Evolutionary conservation across 352 stramenopile genomes (phyloP), one percentile per base, ranked within the genome.

Genomic region (Globisporangium paddicum): DNA sequence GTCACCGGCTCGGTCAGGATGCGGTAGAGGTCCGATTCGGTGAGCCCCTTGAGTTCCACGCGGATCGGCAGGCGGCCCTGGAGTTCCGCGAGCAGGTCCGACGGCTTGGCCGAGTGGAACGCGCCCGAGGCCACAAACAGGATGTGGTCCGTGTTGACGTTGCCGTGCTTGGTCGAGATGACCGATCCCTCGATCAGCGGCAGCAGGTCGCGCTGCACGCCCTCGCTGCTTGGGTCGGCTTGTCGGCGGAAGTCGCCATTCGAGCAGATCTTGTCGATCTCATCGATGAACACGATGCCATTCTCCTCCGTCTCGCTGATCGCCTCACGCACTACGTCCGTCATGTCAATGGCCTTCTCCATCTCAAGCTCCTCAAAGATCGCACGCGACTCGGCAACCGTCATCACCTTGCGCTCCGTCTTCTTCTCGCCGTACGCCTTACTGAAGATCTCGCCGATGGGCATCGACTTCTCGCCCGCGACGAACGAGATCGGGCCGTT

Each of bases 191-290:
- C 98, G 62, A 99, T 98, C 21, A 99, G 76, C 42, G 98, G 97
- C 53, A 99, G 78, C 58, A 99, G 64, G 63, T 99, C 98, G 56
- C 97, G 93, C 79, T 99, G 97, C 38, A 99, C 98, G 37, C 98
- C 97, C 68, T 99, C 97, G 46, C 95, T 97, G 69, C 92, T 98
- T 7, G 97, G 97, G 71, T 99, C 97, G 0, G 96, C 95, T 14
- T 89, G 87, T 45, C 90, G 79, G 56, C 90, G 79, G 69, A 95
- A 97, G 68, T 98, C 95, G 60, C 91, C 93, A 30, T 86, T 94
- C 41, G 95, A 98, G 69, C 96, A 98, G 63, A 99, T 99, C 79
- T 99, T 99, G 75, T 99, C 97, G 63, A 99, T 99, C 71, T 99
- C 98, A 75, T 99, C 98, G 63, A 99, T 99, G 71, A 99, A 99